Conservation (phyloP, 176 grass and related monocot species). For the Hordeum vulgare region DNA sequence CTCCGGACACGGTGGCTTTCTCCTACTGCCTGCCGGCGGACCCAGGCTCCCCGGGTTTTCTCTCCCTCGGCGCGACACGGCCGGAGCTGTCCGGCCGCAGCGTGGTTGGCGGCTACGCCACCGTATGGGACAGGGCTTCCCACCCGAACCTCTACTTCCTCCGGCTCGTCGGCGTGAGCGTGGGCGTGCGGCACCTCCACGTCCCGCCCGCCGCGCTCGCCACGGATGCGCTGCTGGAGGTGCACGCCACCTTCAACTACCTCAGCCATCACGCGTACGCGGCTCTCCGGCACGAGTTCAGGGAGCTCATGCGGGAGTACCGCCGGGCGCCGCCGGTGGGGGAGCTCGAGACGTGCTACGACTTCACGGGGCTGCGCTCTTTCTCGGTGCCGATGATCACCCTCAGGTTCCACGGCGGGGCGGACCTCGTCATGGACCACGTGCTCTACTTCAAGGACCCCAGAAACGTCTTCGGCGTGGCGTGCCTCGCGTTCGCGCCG, state of each 20-base stretch:
- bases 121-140: background rate
- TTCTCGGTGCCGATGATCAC: background rate
- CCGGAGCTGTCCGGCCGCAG: background rate
- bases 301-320: background rate
- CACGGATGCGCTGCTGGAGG: background rate
- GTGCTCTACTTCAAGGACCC: background rate
- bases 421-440: background rate
- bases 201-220: background rate
- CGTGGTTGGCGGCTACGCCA: background rate
- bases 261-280: background rate
- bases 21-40: conserved; percentile 59
- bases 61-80: background rate
- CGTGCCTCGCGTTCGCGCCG: conserved; percentile 13
- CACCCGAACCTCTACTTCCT: background rate
- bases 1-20: conserved; percentile 24
- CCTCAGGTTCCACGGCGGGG: conserved; percentile 11
- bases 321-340: background rate
- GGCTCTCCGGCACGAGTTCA: background rate
- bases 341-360: conserved; percentile 24
- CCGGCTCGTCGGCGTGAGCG: background rate
- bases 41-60: conserved; percentile 3
- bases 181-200: background rate
- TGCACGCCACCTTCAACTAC: background rate
- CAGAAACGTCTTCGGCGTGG: background rate
- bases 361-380: background rate